Percentiles rank a stretch among this genome's conserved stretches.
Conservation (phyloP, 345 rosid species). For the Punica granatum region DNA sequence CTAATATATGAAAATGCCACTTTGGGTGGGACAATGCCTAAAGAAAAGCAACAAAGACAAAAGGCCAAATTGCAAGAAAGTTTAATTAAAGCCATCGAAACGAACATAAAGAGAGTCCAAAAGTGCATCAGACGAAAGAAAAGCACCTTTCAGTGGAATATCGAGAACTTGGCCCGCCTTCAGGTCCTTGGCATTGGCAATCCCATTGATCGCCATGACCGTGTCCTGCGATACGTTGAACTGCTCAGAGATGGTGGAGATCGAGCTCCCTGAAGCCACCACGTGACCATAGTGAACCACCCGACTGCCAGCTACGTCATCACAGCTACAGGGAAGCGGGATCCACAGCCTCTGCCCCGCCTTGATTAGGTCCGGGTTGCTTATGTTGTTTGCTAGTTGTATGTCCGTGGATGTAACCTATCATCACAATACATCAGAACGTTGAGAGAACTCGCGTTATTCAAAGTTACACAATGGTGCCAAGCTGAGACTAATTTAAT, state of each 20-base stretch:
- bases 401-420: conserved; percentile 22
- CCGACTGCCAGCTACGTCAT: conserved; percentile 24
- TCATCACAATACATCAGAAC: not conserved
- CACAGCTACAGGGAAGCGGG: conserved; percentile 75
- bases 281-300: conserved; percentile 54
- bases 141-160: conserved; percentile 54
- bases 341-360: conserved; percentile 44
- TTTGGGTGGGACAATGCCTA: too few relatives aligned
- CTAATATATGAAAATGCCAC: too few relatives aligned
- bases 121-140: not conserved
- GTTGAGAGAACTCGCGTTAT: not conserved
- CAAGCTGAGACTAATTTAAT: not conserved
- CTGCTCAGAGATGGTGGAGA: conserved; percentile 31
- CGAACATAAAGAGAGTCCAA: not conserved
- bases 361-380: conserved; percentile 17
- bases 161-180: conserved; percentile 32
- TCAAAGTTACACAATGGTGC: not conserved
- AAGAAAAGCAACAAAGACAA: too few relatives aligned
- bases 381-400: conserved; percentile 23
- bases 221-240: conserved; percentile 31
- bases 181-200: conserved; percentile 23
- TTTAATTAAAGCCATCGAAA: not conserved
- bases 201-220: conserved; percentile 33
- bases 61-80: not conserved
- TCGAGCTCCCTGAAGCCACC: conserved; percentile 35